A percentile compares a stretch with the other conserved stretches of the same genome.
Evolutionary conservation across 2,329 filamentous ascomycete species (phyloP).

Genomic region (Diaporthe sp.): DNA sequence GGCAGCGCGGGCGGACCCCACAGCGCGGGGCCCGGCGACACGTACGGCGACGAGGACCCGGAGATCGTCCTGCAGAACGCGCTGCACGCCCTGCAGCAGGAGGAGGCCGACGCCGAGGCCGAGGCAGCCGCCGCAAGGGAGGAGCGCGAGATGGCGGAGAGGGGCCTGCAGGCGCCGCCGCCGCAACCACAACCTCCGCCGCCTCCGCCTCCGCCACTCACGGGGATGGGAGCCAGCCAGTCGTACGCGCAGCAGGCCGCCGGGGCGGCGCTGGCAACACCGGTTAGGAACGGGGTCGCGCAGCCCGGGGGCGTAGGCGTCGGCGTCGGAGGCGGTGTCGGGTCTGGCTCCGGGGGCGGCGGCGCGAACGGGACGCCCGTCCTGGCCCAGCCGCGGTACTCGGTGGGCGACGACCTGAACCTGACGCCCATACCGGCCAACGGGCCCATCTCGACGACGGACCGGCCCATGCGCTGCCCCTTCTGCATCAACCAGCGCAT

Average conservation of each 20-base stretch:
- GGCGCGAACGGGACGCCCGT: constrained; percentile 20
- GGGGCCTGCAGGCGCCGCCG: constrained; percentile 45
- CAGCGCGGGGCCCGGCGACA: constrained; percentile 41
- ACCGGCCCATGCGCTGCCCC: constrained; percentile 67
- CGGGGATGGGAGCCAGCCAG: constrained; percentile 38
- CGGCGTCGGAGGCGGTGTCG: constrained; percentile 38
- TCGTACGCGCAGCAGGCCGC: constrained; percentile 39
- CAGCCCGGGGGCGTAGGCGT: background rate
- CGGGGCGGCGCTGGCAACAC: constrained; percentile 43
- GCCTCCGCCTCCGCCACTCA: constrained; percentile 41
- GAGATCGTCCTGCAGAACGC: constrained; percentile 71
- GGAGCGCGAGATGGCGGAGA: constrained; percentile 63
- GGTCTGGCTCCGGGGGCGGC: constrained; percentile 42
- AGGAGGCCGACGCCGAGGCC: constrained; percentile 70
- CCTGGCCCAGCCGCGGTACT: constrained; percentile 33
- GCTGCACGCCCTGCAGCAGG: constrained; percentile 68
- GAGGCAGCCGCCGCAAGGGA: constrained; percentile 67
- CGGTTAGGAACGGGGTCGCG: constrained; percentile 38
- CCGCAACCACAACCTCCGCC: background rate
- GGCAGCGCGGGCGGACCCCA: constrained; percentile 37
- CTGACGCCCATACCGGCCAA: constrained; percentile 68
- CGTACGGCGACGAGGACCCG: constrained; percentile 65
- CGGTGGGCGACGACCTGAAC: constrained; percentile 58
- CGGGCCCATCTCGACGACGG: constrained; percentile 58
- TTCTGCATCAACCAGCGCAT: constrained; percentile 73